Base-by-base conservation (phyloP, 140 eudicot species). In the Erigeron philadelphicus region DNA sequence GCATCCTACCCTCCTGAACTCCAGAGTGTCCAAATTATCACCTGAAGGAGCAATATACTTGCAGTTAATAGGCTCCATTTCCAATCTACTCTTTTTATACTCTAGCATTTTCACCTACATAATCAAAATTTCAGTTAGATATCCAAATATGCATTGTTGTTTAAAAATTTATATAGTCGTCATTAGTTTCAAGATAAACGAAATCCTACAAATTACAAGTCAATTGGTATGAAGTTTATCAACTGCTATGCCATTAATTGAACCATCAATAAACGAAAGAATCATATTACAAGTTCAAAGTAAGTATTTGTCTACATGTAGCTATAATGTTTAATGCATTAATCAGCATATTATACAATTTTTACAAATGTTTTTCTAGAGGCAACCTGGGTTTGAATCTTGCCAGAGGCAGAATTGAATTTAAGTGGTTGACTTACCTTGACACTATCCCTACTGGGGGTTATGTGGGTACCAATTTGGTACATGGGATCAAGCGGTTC, bases 31-130 rank as follows among this genome's bases (percentile, higher is more conserved):
- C 73, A 81, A 18, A 70, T 77, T 75, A 21, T 75, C 87, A 59
- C 74, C 72, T 44, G 91, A 80, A 60, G 82, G 68, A 69, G 83
- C 57, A 77, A 78, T 52, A 66, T 72, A 9, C 58, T 74, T 86
- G 81, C 86, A 82, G 68, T 79, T 72, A n/a, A 92, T 79, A 6
- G 98, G 98, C 72, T 86, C 96, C 81, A 72, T 79, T 75, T 65
- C 84, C 64, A 92, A 70, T 68, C 87, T 88, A 73, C 81, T 80
- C 73, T 78, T 72, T 66, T 85, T 81, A 71, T 88, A 84, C 40
- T 92, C 98, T 74, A 92, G 78, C 96, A 86, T 76, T 80, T 86
- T 76, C 40, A 92, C 85, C 98, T 92, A 69, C 80, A 81, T 6
- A 21, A 75, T 49, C 42, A 53, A 60, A 54, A 62, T 25, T 10